phyloP scores from a whole-genome alignment of 257 asterid species.

The Sherardia arvensis region DNA sequence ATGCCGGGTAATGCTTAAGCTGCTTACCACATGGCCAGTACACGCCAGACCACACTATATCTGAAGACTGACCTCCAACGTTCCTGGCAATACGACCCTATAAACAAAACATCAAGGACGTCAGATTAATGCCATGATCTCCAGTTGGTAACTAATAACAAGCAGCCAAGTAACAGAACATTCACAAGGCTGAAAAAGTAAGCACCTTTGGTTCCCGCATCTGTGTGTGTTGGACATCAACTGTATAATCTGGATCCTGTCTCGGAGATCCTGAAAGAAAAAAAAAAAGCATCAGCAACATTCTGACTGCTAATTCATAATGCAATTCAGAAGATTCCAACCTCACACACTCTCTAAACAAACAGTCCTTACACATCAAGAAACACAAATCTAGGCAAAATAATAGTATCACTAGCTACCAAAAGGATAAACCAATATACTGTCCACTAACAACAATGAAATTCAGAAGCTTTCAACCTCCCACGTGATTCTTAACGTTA shows the following conservation, averaged over 20 bases:
- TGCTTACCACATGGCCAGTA: constrained; percentile 91
- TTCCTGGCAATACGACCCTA: constrained; percentile 62
- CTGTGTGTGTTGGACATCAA: constrained; percentile 36
- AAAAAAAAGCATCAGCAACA: background rate
- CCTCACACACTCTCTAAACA: background rate
- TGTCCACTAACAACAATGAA: no score
- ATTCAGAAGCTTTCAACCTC: no score
- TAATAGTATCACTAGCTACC: no score
- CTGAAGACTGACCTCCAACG: constrained; percentile 51
- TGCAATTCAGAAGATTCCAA: background rate
- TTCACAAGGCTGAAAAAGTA: background rate
- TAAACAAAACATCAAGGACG: constrained; percentile 10
- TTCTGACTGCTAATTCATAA: background rate
- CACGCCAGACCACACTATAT: constrained; percentile 81
- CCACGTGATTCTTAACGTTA: no score
- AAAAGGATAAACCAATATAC: no score
- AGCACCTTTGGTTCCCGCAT: constrained; percentile 59
- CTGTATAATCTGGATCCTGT: constrained; percentile 39
- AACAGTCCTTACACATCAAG: background rate
- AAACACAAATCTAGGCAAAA: background rate
- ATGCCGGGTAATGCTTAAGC: constrained; percentile 83
- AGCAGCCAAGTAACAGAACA: constrained; percentile 8
- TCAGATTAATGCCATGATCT: no score
- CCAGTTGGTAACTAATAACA: no score
- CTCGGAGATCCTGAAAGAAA: constrained; percentile 49